These are phyloP conservation scores for Arthromyces matolae DNA, from an alignment of 768 basidiomycete species.

Conservation along the genomic window DNA sequence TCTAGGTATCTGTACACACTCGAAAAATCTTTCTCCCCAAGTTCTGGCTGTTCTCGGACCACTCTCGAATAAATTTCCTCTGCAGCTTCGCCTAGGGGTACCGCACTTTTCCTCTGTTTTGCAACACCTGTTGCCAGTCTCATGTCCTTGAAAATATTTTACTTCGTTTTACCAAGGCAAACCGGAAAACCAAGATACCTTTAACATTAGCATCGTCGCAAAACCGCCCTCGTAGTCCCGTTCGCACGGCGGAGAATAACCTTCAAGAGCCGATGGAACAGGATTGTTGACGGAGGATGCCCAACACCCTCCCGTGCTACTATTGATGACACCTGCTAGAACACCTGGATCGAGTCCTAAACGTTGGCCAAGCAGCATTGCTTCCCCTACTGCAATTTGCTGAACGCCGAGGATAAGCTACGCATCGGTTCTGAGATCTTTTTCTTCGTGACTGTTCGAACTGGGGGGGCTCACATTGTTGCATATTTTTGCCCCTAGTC, in stretches of 20 bases:
- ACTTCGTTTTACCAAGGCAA: no score
- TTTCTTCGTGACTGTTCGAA: no score
- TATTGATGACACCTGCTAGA: conserved; percentile 82
- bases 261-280: conserved; percentile 68
- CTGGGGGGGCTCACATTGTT: conserved; percentile 79
- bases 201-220: conserved; percentile 78
- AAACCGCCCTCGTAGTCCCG: conserved; percentile 84
- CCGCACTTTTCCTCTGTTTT: conserved; percentile 38
- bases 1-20: conserved; percentile 68
- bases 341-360: conserved; percentile 77
- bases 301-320: conserved; percentile 81
- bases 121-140: conserved; percentile 71
- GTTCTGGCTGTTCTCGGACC: conserved; percentile 50
- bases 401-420: conserved; percentile 69
- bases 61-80: conserved; percentile 58
- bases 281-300: conserved; percentile 85
- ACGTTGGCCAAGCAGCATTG: conserved; percentile 81
- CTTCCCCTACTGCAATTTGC: conserved; percentile 84
- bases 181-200: conserved; percentile 51
- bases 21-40: conserved; percentile 75
- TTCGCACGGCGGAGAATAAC: conserved; percentile 77
- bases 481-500: conserved; percentile 86
- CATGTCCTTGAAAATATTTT: conserved; percentile 61
- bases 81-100: conserved; percentile 68
- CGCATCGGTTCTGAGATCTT: no score